Base-by-base conservation (phyloP, 2,329 filamentous ascomycete species). In the Ascochyta viciae-villosae region DNA sequence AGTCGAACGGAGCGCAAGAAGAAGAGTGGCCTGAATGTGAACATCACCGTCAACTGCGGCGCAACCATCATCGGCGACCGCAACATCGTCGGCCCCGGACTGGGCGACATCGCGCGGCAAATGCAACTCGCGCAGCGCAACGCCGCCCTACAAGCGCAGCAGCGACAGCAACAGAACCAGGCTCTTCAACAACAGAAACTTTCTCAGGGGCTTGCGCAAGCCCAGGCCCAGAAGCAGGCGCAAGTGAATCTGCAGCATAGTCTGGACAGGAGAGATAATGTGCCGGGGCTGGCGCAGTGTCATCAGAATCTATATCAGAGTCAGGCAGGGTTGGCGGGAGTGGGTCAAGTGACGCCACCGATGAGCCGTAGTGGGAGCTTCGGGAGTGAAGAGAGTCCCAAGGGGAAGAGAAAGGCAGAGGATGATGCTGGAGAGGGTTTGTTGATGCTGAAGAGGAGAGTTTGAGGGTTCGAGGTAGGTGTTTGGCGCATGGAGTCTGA, bases 31-130 rank as follows among this genome's bases (percentile, higher is more conserved):
- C 55, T 59, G 3, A 72, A 63, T 23, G 50, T 74, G 42, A 70
- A 69, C 55, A 70, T 75, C 52, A 74, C 66, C 1, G 57, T 75
- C 15, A 72, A 73, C 49, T 75, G 72, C 49, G 71, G 71, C 51
- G 67, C 70, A 27, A 75, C 72, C 10, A 63, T 75, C 2, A 63
- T 73, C 19, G 72, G 72, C 1, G 72, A 75, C 46, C 60, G 70
- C 13, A 75, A 75, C 41, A 72, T 75, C 24, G 72, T 75, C 2
- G 71, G 72, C 3, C 72, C 71, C 4, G 69, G 66, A 0, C 41
- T 75, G 3, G 70, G 69, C 6, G 72, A 74, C 33, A 67, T 74
- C n/a, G 72, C 71, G 13, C 54, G 66, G 10, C 68, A 74, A 39
- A 70, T 74, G 64, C 69, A 72, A 40, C 46, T 70, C 34, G 66